A percentile compares a stretch with the other conserved stretches of the same genome.
phyloP scores from a whole-genome alignment of 768 basidiomycete species.

The Rhizopogon salebrosus region DNA sequence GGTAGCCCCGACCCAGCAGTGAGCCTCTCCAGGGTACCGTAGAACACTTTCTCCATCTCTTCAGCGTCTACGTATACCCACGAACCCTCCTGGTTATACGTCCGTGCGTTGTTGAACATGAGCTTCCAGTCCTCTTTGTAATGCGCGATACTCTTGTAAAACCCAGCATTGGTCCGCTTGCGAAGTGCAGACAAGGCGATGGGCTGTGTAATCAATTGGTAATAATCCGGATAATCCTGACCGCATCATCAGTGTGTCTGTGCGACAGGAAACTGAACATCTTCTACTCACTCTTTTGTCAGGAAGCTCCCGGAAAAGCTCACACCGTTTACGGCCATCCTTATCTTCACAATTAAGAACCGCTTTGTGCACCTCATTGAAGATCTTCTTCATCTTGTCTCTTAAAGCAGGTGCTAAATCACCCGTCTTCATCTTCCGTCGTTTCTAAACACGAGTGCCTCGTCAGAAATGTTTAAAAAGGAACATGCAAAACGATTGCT shows the following conservation, averaged over 20 bases:
- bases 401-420: conserved; percentile 56
- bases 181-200: conserved; percentile 86
- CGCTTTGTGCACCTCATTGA: conserved; percentile 70
- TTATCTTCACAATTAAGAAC: conserved; percentile 69
- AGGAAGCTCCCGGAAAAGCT: conserved; percentile 85
- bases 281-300: conserved; percentile 54
- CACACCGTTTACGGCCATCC: conserved; percentile 74
- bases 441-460: conserved; percentile 51
- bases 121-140: conserved; percentile 80
- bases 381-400: conserved; percentile 81
- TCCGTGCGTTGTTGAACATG: conserved; percentile 92
- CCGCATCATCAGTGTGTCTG: conserved; percentile 10
- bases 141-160: conserved; percentile 69
- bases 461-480: background rate
- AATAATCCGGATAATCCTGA: conserved; percentile 90
- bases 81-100: conserved; percentile 91
- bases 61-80: conserved; percentile 94
- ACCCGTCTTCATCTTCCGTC: conserved; percentile 67
- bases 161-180: conserved; percentile 59
- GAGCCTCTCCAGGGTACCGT: conserved; percentile 58
- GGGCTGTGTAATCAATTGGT: conserved; percentile 79
- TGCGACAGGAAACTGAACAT: background rate
- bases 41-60: conserved; percentile 89
- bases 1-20: conserved; percentile 70
- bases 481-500: conserved; percentile 17